phyloP scores from a whole-genome alignment of 768 basidiomycete species.

The Pleurotus sapidus region DNA sequence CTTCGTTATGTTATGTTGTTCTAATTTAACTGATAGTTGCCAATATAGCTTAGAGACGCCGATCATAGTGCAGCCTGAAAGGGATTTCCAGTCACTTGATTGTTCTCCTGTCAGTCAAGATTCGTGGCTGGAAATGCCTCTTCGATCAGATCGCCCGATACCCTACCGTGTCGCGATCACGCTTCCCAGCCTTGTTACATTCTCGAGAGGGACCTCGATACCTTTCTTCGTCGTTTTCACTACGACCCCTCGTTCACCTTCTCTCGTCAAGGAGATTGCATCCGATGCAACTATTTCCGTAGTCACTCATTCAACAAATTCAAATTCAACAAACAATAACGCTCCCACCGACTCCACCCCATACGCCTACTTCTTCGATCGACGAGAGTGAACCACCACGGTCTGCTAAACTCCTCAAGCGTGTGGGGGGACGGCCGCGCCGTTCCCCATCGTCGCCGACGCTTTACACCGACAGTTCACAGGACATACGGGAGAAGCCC shows the following conservation, averaged over 20 bases:
- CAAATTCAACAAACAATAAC: constrained; percentile 42
- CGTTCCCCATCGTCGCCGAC: constrained; percentile 20
- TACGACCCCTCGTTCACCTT: constrained; percentile 53
- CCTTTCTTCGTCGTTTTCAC: constrained; percentile 75
- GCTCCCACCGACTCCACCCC: constrained; percentile 44
- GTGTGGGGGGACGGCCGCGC: constrained; percentile 26
- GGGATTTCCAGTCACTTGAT: constrained; percentile 58
- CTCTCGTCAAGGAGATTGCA: constrained; percentile 62
- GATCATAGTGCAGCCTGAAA: constrained; percentile 56
- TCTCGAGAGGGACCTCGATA: constrained; percentile 59
- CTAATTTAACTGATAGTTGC: constrained; percentile 6
- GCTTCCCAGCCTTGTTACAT: constrained; percentile 57
- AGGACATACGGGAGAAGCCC: constrained; percentile 34
- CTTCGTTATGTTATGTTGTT: constrained; percentile 20
- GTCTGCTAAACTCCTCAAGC: constrained; percentile 26
- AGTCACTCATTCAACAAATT: constrained; percentile 59
- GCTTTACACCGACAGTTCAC: constrained; percentile 6
- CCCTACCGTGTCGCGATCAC: constrained; percentile 71
- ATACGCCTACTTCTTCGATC: constrained; percentile 41
- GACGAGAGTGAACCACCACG: constrained; percentile 35
- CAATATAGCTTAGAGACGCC: constrained; percentile 59
- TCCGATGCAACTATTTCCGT: constrained; percentile 71
- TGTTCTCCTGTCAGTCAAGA: constrained; percentile 37
- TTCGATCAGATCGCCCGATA: constrained; percentile 58
- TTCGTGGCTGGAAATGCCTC: constrained; percentile 68